A percentile compares a stretch with the other conserved stretches of the same genome.
phyloP scores from a whole-genome alignment of 2,329 filamentous ascomycete species.

The Colletotrichum brevisporum region DNA sequence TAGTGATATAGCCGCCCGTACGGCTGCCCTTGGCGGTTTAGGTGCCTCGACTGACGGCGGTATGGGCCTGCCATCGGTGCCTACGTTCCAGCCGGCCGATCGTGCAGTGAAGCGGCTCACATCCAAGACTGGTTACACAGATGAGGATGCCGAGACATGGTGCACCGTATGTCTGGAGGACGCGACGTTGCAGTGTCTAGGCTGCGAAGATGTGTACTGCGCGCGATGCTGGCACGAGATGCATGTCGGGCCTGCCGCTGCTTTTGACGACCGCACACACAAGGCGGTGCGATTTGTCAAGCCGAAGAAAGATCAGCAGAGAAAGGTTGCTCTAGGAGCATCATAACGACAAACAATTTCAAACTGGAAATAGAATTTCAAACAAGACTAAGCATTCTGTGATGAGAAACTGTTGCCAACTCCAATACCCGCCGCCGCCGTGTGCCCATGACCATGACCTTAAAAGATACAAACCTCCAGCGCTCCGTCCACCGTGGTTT shows the following conservation, averaged over 20 bases:
- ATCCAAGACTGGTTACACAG: conserved; percentile 65
- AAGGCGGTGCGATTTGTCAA: conserved; percentile 72
- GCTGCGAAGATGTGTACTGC: conserved; percentile 85
- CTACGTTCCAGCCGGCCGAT: conserved; percentile 63
- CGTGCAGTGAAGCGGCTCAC: conserved; percentile 55
- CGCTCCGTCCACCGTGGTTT: conserved; percentile 4
- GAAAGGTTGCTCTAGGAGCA: conserved; percentile 55
- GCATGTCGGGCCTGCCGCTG: conserved; percentile 78
- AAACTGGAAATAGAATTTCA: too few relatives aligned
- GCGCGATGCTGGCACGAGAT: conserved; percentile 85
- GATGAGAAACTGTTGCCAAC: conserved; percentile 8
- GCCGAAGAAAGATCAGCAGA: conserved; percentile 50
- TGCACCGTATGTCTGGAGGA: conserved; percentile 88
- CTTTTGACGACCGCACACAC: conserved; percentile 79
- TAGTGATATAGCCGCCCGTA: conserved; percentile 64
- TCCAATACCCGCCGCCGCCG: conserved; percentile 8
- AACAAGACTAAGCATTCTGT: conserved; percentile 29
- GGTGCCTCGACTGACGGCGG: conserved; percentile 47
- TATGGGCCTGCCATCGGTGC: conserved; percentile 62
- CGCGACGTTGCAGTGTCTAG: conserved; percentile 78
- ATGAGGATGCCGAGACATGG: conserved; percentile 83
- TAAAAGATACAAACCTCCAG: conserved; percentile 11
- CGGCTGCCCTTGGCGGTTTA: conserved; percentile 64
- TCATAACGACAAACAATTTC: conserved; percentile 39
- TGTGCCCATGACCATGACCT: conserved; percentile 17